These are phyloP conservation scores for Chrysanthemum makinoi DNA, from an alignment of 129 eudicot genomes.

Conservation along the genomic window DNA sequence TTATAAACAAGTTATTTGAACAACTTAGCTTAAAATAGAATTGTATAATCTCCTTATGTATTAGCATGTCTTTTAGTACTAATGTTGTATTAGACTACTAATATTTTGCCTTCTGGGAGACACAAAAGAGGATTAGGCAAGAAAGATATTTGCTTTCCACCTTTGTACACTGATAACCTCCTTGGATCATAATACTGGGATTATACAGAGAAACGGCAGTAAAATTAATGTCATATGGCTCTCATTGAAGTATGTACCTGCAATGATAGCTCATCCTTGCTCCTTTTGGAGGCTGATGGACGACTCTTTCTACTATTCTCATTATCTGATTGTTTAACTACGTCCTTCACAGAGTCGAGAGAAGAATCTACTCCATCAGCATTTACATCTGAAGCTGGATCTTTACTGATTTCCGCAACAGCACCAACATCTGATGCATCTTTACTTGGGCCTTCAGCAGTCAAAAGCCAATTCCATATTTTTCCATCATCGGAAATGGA, in stretches of 20 bases:
- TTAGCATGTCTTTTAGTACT: conserved; percentile 8
- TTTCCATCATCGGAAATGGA: conserved; percentile 98
- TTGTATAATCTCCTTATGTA: not conserved
- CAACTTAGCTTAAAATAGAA: not conserved
- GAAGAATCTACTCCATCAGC: conserved; percentile 30
- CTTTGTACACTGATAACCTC: conserved; percentile 15
- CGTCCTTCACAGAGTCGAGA: conserved; percentile 32
- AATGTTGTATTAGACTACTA: not conserved
- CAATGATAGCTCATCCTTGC: conserved; percentile 53
- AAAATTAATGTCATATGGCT: conserved; percentile 20
- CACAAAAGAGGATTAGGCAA: not conserved
- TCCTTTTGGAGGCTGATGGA: conserved; percentile 31
- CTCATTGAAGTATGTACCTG: conserved; percentile 52
- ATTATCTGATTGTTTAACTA: conserved; percentile 39
- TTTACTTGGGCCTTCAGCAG: conserved; percentile 72
- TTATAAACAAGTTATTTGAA: not conserved
- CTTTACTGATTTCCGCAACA: conserved; percentile 34
- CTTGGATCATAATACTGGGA: conserved; percentile 13
- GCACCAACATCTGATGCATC: conserved; percentile 28
- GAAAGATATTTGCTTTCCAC: not conserved
- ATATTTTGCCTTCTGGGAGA: not conserved
- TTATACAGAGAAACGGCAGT: conserved; percentile 6
- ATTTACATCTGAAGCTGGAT: conserved; percentile 32
- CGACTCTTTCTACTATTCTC: conserved; percentile 35
- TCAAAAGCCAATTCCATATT: conserved; percentile 95